Evolutionary conservation across 306 rosid genomes (phyloP).

Genomic region (Benincasa hispida): DNA sequence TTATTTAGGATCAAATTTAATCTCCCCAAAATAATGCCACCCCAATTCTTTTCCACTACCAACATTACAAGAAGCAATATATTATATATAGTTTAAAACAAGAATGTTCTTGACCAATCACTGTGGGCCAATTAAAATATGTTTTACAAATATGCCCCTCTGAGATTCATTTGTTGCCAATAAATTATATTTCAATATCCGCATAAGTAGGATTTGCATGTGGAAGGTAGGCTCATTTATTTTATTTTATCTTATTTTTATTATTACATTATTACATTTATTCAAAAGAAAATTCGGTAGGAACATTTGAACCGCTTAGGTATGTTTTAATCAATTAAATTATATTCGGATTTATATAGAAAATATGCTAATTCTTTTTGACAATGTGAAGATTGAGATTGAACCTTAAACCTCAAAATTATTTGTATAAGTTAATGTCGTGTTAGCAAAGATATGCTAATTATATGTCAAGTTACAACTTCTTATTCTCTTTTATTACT

Average conservation of each 20-base stretch:
- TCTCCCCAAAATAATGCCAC: neutral
- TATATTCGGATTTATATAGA: too few relatives aligned
- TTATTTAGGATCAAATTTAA: neutral
- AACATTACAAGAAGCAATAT: neutral
- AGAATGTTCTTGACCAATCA: neutral
- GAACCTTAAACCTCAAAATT: too few relatives aligned
- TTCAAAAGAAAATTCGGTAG: too few relatives aligned
- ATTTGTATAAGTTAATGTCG: too few relatives aligned
- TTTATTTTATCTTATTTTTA: neutral
- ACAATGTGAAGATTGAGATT: too few relatives aligned
- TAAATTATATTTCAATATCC: neutral
- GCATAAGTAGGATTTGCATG: slow-evolving; percentile 3
- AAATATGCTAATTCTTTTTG: too few relatives aligned
- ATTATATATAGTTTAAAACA: neutral
- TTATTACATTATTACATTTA: neutral
- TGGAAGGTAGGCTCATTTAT: neutral
- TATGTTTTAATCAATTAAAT: too few relatives aligned
- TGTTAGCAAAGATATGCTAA: too few relatives aligned
- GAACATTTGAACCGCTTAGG: too few relatives aligned
- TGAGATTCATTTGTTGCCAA: neutral
- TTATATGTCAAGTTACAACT: too few relatives aligned
- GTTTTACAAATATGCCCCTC: neutral
- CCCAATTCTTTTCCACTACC: slow-evolving; percentile 11
- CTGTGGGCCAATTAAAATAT: neutral
- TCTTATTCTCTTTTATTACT: too few relatives aligned